Conservation (phyloP, 148 eudicot genomes). For the Nepenthes gracilis region DNA sequence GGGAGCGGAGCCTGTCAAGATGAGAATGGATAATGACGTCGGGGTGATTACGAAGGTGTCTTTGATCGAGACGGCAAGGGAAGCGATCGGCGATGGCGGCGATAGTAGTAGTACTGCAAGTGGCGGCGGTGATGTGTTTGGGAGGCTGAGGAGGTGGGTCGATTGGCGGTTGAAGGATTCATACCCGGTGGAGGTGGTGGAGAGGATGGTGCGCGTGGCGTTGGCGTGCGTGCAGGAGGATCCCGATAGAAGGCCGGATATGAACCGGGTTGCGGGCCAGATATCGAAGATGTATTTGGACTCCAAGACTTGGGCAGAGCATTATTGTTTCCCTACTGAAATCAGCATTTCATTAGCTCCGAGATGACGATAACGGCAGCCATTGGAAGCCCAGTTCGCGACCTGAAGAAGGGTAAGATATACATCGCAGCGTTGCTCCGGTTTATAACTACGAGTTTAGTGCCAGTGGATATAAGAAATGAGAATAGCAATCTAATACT, state of each 20-base stretch:
- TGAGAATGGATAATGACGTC: constrained; percentile 21
- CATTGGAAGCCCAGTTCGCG: no score
- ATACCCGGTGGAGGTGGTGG: constrained; percentile 76
- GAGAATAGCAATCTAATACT: no score
- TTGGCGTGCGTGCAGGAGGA: constrained; percentile 69
- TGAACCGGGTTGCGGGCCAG: constrained; percentile 73
- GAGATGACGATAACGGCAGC: constrained; percentile 25
- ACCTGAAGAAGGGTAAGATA: no score
- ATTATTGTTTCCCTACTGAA: constrained; percentile 41
- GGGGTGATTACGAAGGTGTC: constrained; percentile 38
- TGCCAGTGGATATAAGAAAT: no score
- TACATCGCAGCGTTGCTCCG: no score
- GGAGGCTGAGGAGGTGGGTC: constrained; percentile 66
- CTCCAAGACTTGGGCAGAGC: constrained; percentile 63
- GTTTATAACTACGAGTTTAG: no score
- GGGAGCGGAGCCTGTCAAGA: constrained; percentile 64
- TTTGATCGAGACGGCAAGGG: constrained; percentile 64
- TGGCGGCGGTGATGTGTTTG: constrained; percentile 14
- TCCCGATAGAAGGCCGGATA: constrained; percentile 68
- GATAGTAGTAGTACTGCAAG: no score
- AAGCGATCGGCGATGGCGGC: constrained; percentile 31
- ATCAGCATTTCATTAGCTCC: constrained; percentile 54
- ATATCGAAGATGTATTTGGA: constrained; percentile 70
- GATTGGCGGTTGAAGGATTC: constrained; percentile 76
- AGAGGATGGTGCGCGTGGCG: constrained; percentile 41